Evolutionary conservation across 1,284 basidiomycete genomes (phyloP).

Genomic region (Melampsora larici-populina): DNA sequence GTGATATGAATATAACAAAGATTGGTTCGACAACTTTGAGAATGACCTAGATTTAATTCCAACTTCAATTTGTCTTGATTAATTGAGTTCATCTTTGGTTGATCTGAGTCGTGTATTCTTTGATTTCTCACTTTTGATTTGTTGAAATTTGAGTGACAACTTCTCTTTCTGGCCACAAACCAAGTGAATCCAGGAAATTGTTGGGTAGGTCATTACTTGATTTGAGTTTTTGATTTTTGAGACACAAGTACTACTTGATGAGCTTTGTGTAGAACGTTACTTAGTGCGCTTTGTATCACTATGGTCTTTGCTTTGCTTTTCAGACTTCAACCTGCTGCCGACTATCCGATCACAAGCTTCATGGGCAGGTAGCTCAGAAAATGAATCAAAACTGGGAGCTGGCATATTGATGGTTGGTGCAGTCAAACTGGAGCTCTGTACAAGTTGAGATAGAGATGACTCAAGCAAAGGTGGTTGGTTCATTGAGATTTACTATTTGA

Average conservation of each 20-base stretch:
- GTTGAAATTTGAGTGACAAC: neutral
- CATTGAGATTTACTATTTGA: too few species aligned
- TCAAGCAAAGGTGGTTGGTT: neutral
- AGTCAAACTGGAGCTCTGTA: neutral
- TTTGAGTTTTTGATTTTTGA: neutral
- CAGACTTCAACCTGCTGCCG: neutral
- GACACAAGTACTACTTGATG: neutral
- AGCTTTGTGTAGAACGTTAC: neutral
- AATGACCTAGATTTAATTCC: neutral
- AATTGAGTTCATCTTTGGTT: neutral
- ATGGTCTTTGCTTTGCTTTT: neutral
- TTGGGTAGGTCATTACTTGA: neutral
- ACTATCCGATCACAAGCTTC: neutral
- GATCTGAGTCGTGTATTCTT: neutral
- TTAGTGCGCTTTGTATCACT: neutral
- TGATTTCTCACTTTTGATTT: neutral
- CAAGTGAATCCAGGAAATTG: neutral
- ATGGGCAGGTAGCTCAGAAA: neutral
- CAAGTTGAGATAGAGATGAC: neutral
- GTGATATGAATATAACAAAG: neutral
- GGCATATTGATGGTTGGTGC: too few species aligned
- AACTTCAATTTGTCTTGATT: neutral
- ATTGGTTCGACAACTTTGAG: neutral
- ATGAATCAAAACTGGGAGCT: conserved; percentile 8
- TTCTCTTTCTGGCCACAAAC: neutral